Conservation (phyloP, 495 filamentous ascomycete genomes). For the Haplographium delicatum region DNA sequence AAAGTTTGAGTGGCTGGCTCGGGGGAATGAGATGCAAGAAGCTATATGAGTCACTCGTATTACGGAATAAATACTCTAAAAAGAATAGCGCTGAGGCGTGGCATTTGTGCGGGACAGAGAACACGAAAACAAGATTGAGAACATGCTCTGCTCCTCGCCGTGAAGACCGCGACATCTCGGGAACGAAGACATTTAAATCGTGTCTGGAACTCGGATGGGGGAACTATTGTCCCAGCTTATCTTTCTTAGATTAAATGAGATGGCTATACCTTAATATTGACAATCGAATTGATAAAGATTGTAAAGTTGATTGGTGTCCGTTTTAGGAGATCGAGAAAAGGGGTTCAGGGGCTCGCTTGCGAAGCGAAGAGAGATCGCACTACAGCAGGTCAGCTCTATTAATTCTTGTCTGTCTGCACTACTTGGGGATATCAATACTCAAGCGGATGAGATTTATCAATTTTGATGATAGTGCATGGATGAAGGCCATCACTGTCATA, state of each 20-base stretch:
- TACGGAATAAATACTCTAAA: neutral
- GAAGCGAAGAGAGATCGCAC: too few relatives aligned
- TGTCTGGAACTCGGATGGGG: neutral
- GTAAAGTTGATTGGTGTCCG: neutral
- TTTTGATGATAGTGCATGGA: too few relatives aligned
- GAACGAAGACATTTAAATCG: neutral
- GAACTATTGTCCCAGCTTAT: neutral
- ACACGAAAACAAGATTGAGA: neutral
- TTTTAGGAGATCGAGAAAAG: slow-evolving; percentile 1
- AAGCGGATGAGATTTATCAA: too few relatives aligned
- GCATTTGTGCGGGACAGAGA: neutral
- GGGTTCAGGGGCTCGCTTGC: slow-evolving; percentile 6
- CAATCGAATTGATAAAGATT: neutral
- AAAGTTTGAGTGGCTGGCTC: neutral
- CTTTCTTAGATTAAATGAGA: neutral
- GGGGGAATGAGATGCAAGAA: neutral
- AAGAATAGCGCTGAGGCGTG: neutral
- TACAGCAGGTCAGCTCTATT: too few relatives aligned
- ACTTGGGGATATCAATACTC: too few relatives aligned
- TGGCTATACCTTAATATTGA: too few relatives aligned
- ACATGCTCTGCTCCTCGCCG: neutral
- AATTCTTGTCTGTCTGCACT: too few relatives aligned
- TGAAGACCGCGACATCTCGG: neutral
- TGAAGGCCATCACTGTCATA: too few relatives aligned
- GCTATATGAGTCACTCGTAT: neutral